phyloP scores from a whole-genome alignment of 352 stramenopile species.

The Globisporangium acanthophoron region DNA sequence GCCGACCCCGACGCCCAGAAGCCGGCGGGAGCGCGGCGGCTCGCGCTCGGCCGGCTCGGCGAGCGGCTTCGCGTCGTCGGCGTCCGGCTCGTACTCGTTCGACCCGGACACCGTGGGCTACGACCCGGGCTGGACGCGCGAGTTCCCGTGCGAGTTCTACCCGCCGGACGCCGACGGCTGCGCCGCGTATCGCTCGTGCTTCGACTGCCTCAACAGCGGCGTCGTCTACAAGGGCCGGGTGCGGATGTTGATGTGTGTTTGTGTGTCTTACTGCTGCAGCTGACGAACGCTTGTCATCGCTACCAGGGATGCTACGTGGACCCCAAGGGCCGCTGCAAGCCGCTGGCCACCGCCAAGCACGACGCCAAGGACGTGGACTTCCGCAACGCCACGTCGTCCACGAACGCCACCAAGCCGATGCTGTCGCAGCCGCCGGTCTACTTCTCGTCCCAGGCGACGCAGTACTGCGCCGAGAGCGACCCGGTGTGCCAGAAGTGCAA shows the following conservation, averaged over 20 bases:
- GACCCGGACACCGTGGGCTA: slow-evolving; percentile 15
- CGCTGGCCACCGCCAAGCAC: slow-evolving; percentile 5
- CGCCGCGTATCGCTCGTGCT: slow-evolving; percentile 37
- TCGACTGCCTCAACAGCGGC: slow-evolving; percentile 38
- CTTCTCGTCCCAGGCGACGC: slow-evolving; percentile 22
- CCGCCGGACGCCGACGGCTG: slow-evolving; percentile 30
- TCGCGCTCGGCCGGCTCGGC: slow-evolving; percentile 6
- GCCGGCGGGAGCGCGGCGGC: neutral
- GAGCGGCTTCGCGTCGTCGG: slow-evolving; percentile 9
- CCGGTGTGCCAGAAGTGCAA: slow-evolving; percentile 28
- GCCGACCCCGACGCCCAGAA: neutral
- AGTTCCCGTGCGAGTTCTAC: slow-evolving; percentile 34
- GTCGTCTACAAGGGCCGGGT: slow-evolving; percentile 16
- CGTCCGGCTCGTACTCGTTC: slow-evolving; percentile 12
- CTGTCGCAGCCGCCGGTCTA: slow-evolving; percentile 11
- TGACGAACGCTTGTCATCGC: neutral
- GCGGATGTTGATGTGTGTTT: slow-evolving; percentile 14
- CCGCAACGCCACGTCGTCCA: slow-evolving; percentile 13
- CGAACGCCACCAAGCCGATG: slow-evolving; percentile 13
- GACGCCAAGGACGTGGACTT: slow-evolving; percentile 24
- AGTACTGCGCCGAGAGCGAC: slow-evolving; percentile 36
- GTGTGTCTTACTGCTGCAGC: slow-evolving; percentile 2
- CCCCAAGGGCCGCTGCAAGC: slow-evolving; percentile 8
- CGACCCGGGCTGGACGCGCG: slow-evolving; percentile 13
- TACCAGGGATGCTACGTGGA: slow-evolving; percentile 15